Conservation (phyloP, 2,329 filamentous ascomycete species). For the Ophiocordyceps robertsii region DNA sequence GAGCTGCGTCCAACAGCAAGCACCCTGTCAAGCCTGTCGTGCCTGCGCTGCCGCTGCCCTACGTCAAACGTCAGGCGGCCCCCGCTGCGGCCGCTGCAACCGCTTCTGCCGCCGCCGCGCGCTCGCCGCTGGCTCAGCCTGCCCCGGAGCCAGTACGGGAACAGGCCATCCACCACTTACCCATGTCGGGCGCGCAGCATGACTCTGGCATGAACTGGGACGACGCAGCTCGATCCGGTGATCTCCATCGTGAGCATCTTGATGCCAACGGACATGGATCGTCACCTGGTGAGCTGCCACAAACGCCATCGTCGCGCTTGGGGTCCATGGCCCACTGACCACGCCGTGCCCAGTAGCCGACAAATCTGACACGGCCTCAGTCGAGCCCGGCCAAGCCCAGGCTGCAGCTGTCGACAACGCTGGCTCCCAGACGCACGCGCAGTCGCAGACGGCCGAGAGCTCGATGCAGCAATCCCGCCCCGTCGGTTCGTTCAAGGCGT, state of each 20-base stretch:
- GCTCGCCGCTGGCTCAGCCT: constrained; percentile 3
- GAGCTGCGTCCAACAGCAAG: constrained; percentile 12
- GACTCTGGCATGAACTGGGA: background rate
- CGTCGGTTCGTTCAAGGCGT: constrained; percentile 4
- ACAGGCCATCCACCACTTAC: background rate
- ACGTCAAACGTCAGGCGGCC: constrained; percentile 23
- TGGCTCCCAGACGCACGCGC: background rate
- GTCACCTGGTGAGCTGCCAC: constrained; percentile 1
- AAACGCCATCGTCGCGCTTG: background rate
- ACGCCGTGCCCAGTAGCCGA: background rate
- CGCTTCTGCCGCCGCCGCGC: constrained; percentile 2
- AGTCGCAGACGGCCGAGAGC: background rate
- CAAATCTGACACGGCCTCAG: background rate
- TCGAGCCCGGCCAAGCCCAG: background rate
- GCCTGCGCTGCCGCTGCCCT: constrained; percentile 24
- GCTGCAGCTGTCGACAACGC: background rate
- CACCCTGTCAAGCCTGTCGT: constrained; percentile 19
- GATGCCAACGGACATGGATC: background rate
- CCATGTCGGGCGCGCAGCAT: background rate
- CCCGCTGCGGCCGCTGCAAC: constrained; percentile 15
- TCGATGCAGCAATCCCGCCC: background rate
- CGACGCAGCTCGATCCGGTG: background rate
- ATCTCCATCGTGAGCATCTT: background rate
- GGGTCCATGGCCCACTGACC: background rate
- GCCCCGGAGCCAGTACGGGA: background rate